Evolutionary conservation across 2,329 filamentous ascomycete species (phyloP), one percentile per base, ranked within the genome.

Genomic region (Pestalotiopsis sp.): DNA sequence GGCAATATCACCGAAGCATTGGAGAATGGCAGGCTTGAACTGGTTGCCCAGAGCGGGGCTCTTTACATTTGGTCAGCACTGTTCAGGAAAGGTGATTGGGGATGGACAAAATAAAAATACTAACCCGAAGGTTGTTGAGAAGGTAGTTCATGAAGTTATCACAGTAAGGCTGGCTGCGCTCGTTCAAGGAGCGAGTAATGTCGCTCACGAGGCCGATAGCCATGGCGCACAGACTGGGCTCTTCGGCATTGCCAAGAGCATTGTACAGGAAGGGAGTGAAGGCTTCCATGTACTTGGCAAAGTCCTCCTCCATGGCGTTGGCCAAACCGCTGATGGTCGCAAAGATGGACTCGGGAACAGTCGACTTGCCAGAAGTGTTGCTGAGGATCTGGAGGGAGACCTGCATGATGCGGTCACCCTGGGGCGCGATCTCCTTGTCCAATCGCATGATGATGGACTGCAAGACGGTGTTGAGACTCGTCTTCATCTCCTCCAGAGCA

Each of bases 111-210:
- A 70, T 56, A 86, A 68, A 31, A 49, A 70, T 56, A 86, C 87
- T 78, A 81, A 93, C 92, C 80, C 93, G 90, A 57, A 99, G 85
- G 82, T 97, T 97, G 85, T 94, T 95, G 71, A 99, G 88, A 69
- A 99, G 86, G 79, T 96, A 93, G 86, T 99, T 99, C 96, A 99
- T 99, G 81, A 98, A 98, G 73, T 91, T 89, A 77, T 99, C 96
- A 82, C 96, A 99, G 86, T 92, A 98, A 68, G 95, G 96, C 82
- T 97, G 93, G 77, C 95, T 93, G 80, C 92, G 93, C 78, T 94
- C 91, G 79, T 94, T 93, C 78, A 98, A 87, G 17, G 95, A 96
- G 75, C 96, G 92, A 66, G 94, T 95, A 75, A 99, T 96, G 79
- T 99, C 96, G 80, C 95, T 97, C 74, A 98, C 95, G 68, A 99